A percentile compares a stretch with the other conserved stretches of the same genome.
These are phyloP conservation scores for Aspergillus ruber DNA, from an alignment of 2,329 filamentous ascomycete genomes.

Conservation along the genomic window DNA sequence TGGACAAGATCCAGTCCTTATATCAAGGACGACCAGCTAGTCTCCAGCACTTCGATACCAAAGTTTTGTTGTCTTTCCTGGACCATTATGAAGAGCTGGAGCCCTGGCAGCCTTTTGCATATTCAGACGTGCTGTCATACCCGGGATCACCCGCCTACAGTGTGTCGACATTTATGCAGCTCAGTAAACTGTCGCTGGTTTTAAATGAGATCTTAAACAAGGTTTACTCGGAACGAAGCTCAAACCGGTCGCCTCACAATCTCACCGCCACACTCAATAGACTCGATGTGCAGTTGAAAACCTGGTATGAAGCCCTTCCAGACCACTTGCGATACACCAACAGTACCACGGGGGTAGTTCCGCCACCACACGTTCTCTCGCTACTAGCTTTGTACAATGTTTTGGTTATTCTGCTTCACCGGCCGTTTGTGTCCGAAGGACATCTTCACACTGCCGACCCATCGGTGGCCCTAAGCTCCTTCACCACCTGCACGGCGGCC, in stretches of 20 bases:
- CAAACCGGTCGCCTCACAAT: conserved; percentile 23
- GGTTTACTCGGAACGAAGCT: conserved; percentile 42
- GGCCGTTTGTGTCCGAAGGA: conserved; percentile 41
- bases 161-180: conserved; percentile 30
- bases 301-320: conserved; percentile 40
- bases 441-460: conserved; percentile 39
- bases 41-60: conserved; percentile 39
- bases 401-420: conserved; percentile 48
- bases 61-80: conserved; percentile 39
- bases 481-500: conserved; percentile 42
- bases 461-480: conserved; percentile 39
- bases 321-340: conserved; percentile 34
- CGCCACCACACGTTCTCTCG: conserved; percentile 43
- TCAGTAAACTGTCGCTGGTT: conserved; percentile 41
- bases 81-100: conserved; percentile 47
- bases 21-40: conserved; percentile 49
- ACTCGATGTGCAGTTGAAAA: conserved; percentile 37
- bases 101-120: conserved; percentile 44
- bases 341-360: conserved; percentile 18
- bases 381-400: conserved; percentile 47
- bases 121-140: conserved; percentile 22
- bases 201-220: conserved; percentile 43
- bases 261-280: conserved; percentile 31
- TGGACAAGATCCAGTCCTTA: conserved; percentile 50
- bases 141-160: conserved; percentile 26